Conservation (phyloP, 2,329 filamentous ascomycete genomes). For the Fusarium agapanthi region DNA sequence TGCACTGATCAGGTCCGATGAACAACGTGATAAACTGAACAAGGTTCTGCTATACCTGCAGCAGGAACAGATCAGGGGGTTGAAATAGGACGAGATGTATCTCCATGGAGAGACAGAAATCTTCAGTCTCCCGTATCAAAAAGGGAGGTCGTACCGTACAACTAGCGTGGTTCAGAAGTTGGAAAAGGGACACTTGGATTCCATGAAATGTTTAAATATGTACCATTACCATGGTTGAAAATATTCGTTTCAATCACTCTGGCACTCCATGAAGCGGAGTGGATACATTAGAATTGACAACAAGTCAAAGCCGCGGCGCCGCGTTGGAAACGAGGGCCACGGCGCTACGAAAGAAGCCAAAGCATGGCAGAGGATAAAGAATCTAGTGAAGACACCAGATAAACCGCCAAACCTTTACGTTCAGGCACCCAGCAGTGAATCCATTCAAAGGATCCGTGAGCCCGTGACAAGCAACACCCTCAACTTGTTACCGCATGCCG, state of each 20-base stretch:
- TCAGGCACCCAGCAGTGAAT: neutral
- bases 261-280: neutral
- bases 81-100: neutral
- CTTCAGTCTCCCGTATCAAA: neutral
- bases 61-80: neutral
- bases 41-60: neutral
- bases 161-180: neutral
- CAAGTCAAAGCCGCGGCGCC: neutral
- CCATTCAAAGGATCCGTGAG: neutral
- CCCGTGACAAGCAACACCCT: neutral
- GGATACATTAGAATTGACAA: neutral
- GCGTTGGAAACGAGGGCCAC: neutral
- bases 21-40: neutral
- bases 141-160: neutral
- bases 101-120: neutral
- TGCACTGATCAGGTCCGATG: neutral
- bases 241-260: neutral
- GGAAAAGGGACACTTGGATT: neutral
- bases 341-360: neutral
- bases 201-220: neutral
- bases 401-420: neutral
- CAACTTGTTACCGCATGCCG: neutral
- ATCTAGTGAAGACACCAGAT: neutral
- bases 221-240: neutral
- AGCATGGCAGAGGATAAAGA: neutral